Evolutionary conservation across 179 eudicot species (phyloP).

Genomic region (Spinacia oleracea): DNA sequence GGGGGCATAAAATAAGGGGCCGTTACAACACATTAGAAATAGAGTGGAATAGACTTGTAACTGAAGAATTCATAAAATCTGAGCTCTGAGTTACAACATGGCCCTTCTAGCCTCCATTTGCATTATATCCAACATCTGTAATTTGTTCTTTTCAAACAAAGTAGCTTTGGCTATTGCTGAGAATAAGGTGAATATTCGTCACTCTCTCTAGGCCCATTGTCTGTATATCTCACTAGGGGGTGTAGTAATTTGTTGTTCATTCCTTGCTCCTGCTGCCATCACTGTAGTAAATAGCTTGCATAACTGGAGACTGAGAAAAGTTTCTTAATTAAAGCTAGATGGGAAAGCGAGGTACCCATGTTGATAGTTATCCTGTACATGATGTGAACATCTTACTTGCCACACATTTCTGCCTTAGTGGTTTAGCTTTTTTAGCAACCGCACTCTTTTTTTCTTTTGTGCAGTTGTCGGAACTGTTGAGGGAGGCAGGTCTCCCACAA

Average conservation of each 20-base stretch:
- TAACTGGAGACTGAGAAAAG: background rate
- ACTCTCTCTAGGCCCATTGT: background rate
- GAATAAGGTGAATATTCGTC: background rate
- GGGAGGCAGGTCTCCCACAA: conserved; percentile 96
- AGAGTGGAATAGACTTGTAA: no score
- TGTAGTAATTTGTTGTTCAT: no score
- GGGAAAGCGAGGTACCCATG: background rate
- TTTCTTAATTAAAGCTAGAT: background rate
- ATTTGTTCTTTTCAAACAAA: background rate
- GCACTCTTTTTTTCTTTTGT: conserved; percentile 21
- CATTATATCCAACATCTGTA: no score
- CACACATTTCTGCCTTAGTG: background rate
- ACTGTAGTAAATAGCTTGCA: background rate
- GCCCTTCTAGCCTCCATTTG: no score
- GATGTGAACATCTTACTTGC: background rate
- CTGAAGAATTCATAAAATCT: no score
- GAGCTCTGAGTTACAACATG: no score
- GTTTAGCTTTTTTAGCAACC: background rate
- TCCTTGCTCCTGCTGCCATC: background rate
- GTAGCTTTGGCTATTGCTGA: background rate
- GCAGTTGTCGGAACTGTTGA: conserved; percentile 97
- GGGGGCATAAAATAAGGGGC: no score
- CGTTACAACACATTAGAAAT: no score
- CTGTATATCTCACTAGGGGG: no score
- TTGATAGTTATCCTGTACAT: no score